phyloP scores from a whole-genome alignment of 371 early-diverging fungal species.

The Parasitella parasitica region DNA sequence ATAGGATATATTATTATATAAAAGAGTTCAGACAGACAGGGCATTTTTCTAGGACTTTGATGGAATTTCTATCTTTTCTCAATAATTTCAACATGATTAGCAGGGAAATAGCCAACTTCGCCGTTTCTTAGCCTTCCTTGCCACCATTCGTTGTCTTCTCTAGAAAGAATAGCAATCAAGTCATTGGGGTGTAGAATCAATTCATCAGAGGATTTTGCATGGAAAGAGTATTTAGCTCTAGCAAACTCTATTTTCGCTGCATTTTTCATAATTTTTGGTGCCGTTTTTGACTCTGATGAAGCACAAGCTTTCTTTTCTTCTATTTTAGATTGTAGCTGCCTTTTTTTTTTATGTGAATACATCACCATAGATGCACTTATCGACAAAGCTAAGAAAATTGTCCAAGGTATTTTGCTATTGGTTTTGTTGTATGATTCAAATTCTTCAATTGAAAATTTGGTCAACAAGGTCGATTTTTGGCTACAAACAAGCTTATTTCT shows the following conservation, averaged over 20 bases:
- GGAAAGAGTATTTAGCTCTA: conserved; percentile 77
- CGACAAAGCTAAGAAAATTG: not conserved
- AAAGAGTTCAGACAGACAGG: not conserved
- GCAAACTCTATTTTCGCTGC: conserved; percentile 73
- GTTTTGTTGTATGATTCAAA: conserved; percentile 54
- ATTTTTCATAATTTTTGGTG: not conserved
- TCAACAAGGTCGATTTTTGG: conserved; percentile 58
- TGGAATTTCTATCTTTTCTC: conserved; percentile 1
- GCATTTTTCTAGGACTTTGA: not conserved
- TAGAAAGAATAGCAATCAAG: conserved; percentile 74
- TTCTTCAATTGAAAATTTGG: conserved; percentile 56
- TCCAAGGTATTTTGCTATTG: not conserved
- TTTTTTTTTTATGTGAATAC: not conserved
- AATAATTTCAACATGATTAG: conserved; percentile 64
- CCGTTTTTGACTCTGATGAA: not conserved
- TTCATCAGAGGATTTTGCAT: conserved; percentile 68
- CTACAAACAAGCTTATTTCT: conserved; percentile 24
- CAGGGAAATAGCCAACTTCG: conserved; percentile 78
- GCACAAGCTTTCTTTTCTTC: not conserved
- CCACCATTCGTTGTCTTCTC: conserved; percentile 83
- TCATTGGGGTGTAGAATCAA: conserved; percentile 77
- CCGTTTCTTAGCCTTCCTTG: conserved; percentile 75
- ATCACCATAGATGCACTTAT: not conserved
- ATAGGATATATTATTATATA: not conserved
- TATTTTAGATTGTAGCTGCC: not conserved